Evolutionary conservation across 257 asterid species (phyloP).

Genomic region (Jaltomata sinuosa): DNA sequence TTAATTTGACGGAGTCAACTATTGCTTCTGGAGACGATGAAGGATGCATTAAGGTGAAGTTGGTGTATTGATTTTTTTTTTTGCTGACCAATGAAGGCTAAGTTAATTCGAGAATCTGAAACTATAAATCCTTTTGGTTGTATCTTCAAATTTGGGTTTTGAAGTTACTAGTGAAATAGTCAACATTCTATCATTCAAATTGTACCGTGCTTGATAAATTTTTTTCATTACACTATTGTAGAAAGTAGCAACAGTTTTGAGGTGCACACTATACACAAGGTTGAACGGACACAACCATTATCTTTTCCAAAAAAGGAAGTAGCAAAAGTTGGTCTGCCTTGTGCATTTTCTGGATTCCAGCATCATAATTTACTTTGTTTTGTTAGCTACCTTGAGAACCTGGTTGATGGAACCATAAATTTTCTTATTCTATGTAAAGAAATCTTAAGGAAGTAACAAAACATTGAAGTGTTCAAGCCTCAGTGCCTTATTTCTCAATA

Average conservation of each 20-base stretch:
- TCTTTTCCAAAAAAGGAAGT: not conserved
- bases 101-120: not conserved
- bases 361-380: not conserved
- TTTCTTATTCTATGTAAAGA: not conserved
- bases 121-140: not conserved
- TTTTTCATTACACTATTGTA: not conserved
- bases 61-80: not conserved
- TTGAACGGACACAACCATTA: not conserved
- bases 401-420: not conserved
- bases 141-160: not conserved
- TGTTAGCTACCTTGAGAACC: not conserved
- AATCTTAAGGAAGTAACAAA: not conserved
- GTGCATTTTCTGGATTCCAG: not conserved
- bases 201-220: not conserved
- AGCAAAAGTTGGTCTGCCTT: not conserved
- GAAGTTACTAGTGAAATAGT: not conserved
- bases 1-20: constrained; percentile 71
- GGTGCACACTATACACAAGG: not conserved
- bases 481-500: not conserved
- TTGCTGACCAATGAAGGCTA: not conserved
- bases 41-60: constrained; percentile 76
- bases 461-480: not conserved
- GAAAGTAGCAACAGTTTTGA: not conserved
- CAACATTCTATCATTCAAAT: not conserved
- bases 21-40: constrained; percentile 91